These are phyloP conservation scores for Solanum stenotomum DNA, from an alignment of 257 asterid genomes.

Conservation along the genomic window DNA sequence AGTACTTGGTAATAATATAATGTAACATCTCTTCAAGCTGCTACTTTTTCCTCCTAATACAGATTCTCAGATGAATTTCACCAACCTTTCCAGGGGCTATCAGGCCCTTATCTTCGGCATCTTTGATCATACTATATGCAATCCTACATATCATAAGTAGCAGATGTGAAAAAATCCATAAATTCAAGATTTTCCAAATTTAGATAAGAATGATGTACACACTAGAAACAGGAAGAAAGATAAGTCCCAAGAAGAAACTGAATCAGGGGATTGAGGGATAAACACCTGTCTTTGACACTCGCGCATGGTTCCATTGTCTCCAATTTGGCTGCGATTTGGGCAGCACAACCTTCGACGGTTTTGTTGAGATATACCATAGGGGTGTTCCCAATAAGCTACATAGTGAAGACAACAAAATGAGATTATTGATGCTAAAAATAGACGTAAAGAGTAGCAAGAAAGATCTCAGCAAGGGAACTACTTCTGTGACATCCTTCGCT, in stretches of 20 bases:
- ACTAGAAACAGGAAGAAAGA: not conserved
- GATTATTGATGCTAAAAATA: not conserved
- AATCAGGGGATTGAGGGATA: not conserved
- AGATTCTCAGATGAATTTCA: not conserved
- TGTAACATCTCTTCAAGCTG: not conserved
- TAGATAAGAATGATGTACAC: not conserved
- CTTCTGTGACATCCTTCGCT: conserved; percentile 32
- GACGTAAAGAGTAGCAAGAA: not conserved
- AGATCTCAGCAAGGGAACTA: not conserved
- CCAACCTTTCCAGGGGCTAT: conserved; percentile 40
- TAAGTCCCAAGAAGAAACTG: not conserved
- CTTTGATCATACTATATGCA: conserved; percentile 37
- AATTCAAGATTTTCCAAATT: too few relatives aligned
- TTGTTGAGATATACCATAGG: conserved; percentile 42
- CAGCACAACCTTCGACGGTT: conserved; percentile 30
- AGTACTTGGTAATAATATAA: too few relatives aligned
- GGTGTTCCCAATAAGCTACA: conserved; percentile 31
- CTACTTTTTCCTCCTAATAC: not conserved
- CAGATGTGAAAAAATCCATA: not conserved
- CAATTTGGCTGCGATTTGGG: conserved; percentile 32
- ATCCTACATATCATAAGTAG: conserved; percentile 19
- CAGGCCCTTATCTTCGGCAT: conserved; percentile 45
- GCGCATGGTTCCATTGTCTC: conserved; percentile 41
- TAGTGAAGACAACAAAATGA: not conserved
- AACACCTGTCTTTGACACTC: conserved; percentile 42